These are phyloP conservation scores for Fomitopsis schrenkii DNA, from an alignment of 1,284 basidiomycete genomes.

Conservation along the genomic window DNA sequence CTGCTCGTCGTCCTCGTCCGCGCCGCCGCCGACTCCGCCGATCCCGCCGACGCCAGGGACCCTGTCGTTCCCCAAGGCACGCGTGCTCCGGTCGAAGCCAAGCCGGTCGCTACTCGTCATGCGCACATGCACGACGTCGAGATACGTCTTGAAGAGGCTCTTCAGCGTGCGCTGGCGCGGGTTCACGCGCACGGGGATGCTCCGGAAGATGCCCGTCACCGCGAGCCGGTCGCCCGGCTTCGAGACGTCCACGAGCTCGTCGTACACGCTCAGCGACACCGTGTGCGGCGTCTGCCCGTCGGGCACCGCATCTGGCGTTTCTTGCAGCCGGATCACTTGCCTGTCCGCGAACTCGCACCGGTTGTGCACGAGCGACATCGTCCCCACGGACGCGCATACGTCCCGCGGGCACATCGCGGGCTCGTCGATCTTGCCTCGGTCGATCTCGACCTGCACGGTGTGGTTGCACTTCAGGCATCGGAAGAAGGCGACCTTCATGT, in stretches of 20 bases:
- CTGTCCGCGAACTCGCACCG: conserved; percentile 95
- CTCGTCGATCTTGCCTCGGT: conserved; percentile 94
- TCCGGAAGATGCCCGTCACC: conserved; percentile 93
- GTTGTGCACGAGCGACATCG: conserved; percentile 96
- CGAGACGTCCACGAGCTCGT: conserved; percentile 92
- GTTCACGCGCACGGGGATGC: conserved; percentile 91
- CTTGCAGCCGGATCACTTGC: conserved; percentile 93
- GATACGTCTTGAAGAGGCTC: conserved; percentile 94
- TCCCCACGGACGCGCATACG: conserved; percentile 82
- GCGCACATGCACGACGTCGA: conserved; percentile 93
- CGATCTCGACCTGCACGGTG: conserved; percentile 93
- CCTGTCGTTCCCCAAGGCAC: conserved; percentile 65
- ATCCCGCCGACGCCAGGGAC: conserved; percentile 82
- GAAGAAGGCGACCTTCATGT: conserved; percentile 99
- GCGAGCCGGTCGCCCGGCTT: conserved; percentile 95
- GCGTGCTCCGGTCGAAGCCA: conserved; percentile 79
- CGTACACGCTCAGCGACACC: conserved; percentile 93
- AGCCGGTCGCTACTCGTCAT: conserved; percentile 71
- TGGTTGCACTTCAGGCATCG: conserved; percentile 95
- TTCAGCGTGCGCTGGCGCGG: conserved; percentile 90
- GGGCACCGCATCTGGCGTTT: conserved; percentile 96
- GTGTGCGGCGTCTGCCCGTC: conserved; percentile 99
- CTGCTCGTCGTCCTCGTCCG: conserved; percentile 50
- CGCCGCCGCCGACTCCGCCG: conserved; percentile 55
- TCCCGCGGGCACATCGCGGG: conserved; percentile 90